Evolutionary conservation across 2,329 filamentous ascomycete species (phyloP).

Genomic region (Penicillium janthinellum): DNA sequence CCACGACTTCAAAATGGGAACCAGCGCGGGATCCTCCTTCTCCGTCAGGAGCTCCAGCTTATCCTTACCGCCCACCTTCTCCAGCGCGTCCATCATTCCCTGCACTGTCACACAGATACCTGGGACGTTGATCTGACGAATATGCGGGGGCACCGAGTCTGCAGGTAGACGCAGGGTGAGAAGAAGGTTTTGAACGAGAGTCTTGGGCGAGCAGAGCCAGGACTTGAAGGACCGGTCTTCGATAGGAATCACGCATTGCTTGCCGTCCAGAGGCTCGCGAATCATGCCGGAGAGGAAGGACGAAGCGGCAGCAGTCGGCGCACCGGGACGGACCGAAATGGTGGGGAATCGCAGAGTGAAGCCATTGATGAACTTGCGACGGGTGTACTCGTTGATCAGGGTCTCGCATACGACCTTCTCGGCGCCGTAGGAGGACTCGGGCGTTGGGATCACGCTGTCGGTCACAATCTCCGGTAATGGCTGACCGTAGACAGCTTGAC

Average conservation of each 20-base stretch:
- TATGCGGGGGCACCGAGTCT: slow-evolving; percentile 45
- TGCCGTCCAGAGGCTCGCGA: slow-evolving; percentile 61
- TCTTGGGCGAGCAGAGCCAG: slow-evolving; percentile 58
- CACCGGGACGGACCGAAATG: slow-evolving; percentile 62
- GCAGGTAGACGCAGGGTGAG: slow-evolving; percentile 49
- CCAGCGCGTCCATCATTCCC: slow-evolving; percentile 59
- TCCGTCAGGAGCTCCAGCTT: slow-evolving; percentile 55
- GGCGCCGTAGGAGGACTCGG: slow-evolving; percentile 64
- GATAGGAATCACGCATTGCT: slow-evolving; percentile 56
- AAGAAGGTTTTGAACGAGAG: slow-evolving; percentile 57
- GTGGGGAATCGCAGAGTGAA: slow-evolving; percentile 63
- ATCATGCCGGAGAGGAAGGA: slow-evolving; percentile 66
- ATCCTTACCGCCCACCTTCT: slow-evolving; percentile 57
- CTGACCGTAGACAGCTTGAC: slow-evolving; percentile 64
- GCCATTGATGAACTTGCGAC: slow-evolving; percentile 60
- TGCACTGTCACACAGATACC: slow-evolving; percentile 56
- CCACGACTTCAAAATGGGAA: slow-evolving; percentile 59
- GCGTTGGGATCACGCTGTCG: slow-evolving; percentile 57
- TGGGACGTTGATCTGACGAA: slow-evolving; percentile 60
- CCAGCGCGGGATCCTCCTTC: slow-evolving; percentile 53
- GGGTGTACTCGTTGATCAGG: slow-evolving; percentile 64
- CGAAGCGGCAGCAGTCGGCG: slow-evolving; percentile 63
- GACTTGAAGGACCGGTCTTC: slow-evolving; percentile 54
- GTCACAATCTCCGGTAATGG: slow-evolving; percentile 57
- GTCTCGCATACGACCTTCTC: slow-evolving; percentile 66